Evolutionary conservation across 2,329 filamentous ascomycete species (phyloP), one percentile per base, ranked within the genome.

Genomic region (Colletotrichum destructivum): DNA sequence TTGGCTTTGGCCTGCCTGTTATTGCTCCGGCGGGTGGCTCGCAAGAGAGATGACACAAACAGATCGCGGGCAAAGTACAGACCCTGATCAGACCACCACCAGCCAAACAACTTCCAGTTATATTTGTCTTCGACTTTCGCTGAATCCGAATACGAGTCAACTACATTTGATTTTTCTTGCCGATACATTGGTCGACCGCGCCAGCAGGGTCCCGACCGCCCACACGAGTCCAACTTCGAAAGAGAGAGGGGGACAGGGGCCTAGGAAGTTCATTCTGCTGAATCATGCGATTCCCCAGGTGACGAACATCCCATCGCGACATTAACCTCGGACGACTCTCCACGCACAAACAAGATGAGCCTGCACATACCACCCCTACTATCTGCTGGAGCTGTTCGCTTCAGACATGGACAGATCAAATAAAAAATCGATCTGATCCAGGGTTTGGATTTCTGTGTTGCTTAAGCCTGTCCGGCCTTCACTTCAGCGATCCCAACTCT

Each of bases 131-230:
- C n/a, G 38, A 46, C 60, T 62, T 64, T 18, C 42, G n/a, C 11
- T 23, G 31, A 42, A 69, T 15, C 60, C 66, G 60, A 69, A 69
- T 69, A 69, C 61, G 66, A 65, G 55, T 42, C n/a, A 23, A 6
- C 13, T 49, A 31, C 21, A 13, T 44, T 15, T 56, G 13, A 49
- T 61, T 61, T 9, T 44, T 44, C 59, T 38, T 38, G 9, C 35
- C 35, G 35, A 38, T 38, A 8, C 9, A 38, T 9, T 38, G 9
- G 35, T 61, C 18, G 44, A 21, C 35, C 16, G n/a, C 44, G 31
- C 13, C 18, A 62, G 21, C 40, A 21, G 60, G 35, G 21, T 52
- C n/a, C 61, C 21, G 47, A 38, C 47, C 21, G 35, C 44, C 12
- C 38, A 35, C 35, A 13, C 23, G 8, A 44, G n/a, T n/a, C 38